Evolutionary conservation across 805 yeast species (phyloP).

Genomic region (Lachancea quebecensis): DNA sequence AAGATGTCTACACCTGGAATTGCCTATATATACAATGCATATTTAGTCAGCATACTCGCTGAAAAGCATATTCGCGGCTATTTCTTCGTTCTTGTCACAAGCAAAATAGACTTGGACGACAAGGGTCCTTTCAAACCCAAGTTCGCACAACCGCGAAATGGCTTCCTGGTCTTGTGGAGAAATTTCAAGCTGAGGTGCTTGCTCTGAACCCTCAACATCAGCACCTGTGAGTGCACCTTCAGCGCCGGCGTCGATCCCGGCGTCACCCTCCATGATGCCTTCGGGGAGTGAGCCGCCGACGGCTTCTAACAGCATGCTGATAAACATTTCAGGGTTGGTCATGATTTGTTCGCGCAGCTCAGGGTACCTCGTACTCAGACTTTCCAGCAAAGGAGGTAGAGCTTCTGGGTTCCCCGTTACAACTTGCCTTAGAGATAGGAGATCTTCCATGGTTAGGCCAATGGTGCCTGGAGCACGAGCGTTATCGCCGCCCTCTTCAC

Average conservation of each 20-base stretch:
- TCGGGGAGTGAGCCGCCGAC: conserved; percentile 48
- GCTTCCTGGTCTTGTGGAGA: conserved; percentile 84
- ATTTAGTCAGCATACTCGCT: conserved; percentile 41
- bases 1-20: neutral
- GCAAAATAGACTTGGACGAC: conserved; percentile 95
- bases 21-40: conserved; percentile 1
- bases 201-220: conserved; percentile 29
- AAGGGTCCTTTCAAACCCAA: conserved; percentile 83
- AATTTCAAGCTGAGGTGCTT: conserved; percentile 42
- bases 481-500: conserved; percentile 16
- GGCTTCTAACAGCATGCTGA: conserved; percentile 62
- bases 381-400: conserved; percentile 75
- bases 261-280: conserved; percentile 33
- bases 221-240: conserved; percentile 37
- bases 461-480: conserved; percentile 35
- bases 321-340: conserved; percentile 83
- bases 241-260: conserved; percentile 26
- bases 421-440: conserved; percentile 63
- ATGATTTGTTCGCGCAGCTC: conserved; percentile 75
- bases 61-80: conserved; percentile 88
- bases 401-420: conserved; percentile 83
- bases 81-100: conserved; percentile 95
- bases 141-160: conserved; percentile 80
- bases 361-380: conserved; percentile 75
- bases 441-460: conserved; percentile 40